A percentile compares a stretch with the other conserved stretches of the same genome.
Conservation (phyloP, 192 early-diverging fungal species). For the Podochytrium sp. region DNA sequence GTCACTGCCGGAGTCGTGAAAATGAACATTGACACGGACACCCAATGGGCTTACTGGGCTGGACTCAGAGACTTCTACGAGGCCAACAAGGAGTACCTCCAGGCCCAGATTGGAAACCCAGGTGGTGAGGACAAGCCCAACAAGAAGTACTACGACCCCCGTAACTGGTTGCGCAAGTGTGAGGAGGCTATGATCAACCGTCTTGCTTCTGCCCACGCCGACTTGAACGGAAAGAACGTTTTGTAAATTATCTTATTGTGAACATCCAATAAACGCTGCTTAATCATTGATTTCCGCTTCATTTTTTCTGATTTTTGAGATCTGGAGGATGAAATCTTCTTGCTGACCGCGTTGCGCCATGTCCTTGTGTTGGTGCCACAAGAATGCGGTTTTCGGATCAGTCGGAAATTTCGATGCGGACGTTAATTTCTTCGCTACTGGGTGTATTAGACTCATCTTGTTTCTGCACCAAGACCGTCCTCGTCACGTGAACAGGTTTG, state of each 20-base stretch:
- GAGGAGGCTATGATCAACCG: constrained; percentile 88
- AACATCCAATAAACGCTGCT: background rate
- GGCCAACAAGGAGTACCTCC: constrained; percentile 85
- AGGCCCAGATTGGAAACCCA: constrained; percentile 93
- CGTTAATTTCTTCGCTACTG: too few relatives aligned
- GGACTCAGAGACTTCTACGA: constrained; percentile 90
- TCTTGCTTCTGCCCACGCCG: constrained; percentile 76
- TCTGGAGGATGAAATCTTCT: too few relatives aligned
- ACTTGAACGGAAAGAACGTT: constrained; percentile 59
- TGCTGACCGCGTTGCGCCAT: too few relatives aligned
- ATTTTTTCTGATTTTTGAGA: background rate
- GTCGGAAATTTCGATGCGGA: too few relatives aligned
- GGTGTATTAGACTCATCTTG: too few relatives aligned
- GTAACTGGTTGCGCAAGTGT: constrained; percentile 87
- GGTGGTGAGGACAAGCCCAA: constrained; percentile 96
- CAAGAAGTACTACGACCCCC: constrained; percentile 98
- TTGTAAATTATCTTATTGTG: constrained; percentile 22
- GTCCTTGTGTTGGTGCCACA: too few relatives aligned
- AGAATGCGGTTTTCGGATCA: too few relatives aligned
- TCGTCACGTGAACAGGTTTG: too few relatives aligned
- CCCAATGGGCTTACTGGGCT: constrained; percentile 93
- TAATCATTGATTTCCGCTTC: background rate
- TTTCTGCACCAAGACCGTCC: too few relatives aligned
- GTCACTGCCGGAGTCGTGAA: constrained; percentile 88
- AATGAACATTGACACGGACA: constrained; percentile 99